phyloP scores from a whole-genome alignment of 441 rosid species.

The Pelargonium exstipulatum region DNA sequence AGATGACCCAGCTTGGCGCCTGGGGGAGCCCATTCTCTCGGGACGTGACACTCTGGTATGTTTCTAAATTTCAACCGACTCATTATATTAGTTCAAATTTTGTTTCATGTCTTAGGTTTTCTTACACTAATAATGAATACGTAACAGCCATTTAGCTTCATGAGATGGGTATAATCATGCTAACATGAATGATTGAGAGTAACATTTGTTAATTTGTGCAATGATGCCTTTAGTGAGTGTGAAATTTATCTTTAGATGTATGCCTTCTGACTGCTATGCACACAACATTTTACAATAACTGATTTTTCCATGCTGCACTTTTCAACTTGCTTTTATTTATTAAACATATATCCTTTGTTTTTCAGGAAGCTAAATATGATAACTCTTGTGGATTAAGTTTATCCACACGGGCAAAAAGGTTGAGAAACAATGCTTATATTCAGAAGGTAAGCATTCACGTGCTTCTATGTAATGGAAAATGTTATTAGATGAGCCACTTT shows the following conservation, averaged over 20 bases:
- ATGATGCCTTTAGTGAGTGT: neutral
- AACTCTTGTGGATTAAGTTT: constrained; percentile 29
- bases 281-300: constrained; percentile 3
- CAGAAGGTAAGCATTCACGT: constrained; percentile 41
- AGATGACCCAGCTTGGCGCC: too few species aligned
- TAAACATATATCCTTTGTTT: neutral
- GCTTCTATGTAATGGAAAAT: neutral
- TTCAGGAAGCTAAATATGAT: constrained; percentile 33
- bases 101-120: neutral
- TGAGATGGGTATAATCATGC: neutral
- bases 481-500: constrained; percentile 3
- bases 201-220: neutral
- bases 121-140: neutral
- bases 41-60: too few species aligned
- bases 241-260: neutral
- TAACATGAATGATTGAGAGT: neutral
- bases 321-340: neutral
- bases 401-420: constrained; percentile 32
- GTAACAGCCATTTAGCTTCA: neutral
- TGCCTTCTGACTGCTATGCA: neutral
- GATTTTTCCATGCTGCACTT: neutral
- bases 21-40: too few species aligned
- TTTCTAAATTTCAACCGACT: constrained; percentile 6
- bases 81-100: neutral
- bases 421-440: constrained; percentile 42